Evolutionary conservation across 2,329 filamentous ascomycete genomes (phyloP), one percentile per base, ranked within the genome.

Genomic region (Aschersonia sp.): DNA sequence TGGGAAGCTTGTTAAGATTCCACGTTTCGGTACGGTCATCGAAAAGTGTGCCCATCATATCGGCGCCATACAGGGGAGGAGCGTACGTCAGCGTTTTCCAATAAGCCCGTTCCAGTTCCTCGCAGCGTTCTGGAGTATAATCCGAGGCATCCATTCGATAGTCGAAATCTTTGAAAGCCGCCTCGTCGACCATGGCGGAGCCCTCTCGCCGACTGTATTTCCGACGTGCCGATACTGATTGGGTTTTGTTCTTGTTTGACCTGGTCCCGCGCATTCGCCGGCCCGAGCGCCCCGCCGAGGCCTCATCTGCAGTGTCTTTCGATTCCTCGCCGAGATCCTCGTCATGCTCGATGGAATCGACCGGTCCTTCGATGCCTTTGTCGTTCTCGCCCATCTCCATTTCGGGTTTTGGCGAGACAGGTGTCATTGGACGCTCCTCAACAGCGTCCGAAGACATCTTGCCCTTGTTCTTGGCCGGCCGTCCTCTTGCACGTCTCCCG

Each of bases 61-160:
- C 92, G 6, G 92, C 92, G 46, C 92, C 92, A 56, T 98, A 98
- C 62, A 98, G 78, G 0, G 92, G 92, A 48, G 87, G 83, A 44
- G 90, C 94, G 66, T 94, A 98, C 29, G 89, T 95, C 52, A 98
- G 73, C 1, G 87, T 95, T 66, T 94, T 95, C 92, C 92, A 98
- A 67, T 98, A 98, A 42, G 83, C 83, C 47, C 87, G 83, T 65
- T 98, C 92, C 5, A 98, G 74, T 61, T 98, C 92, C 55, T 94
- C 87, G 60, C 92, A 97, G 50, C 94, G 78, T 62, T 97, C 90
- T 0, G 83, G 76, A 0, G 88, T 94, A 61, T 84, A 98, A 47
- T 97, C 87, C 5, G 89, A 85, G 32, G 87, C 76, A 54, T 90
- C 81, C 66, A 95, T 84, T 45, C 79, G 81, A 62, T 97, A 97